phyloP scores from a whole-genome alignment of 176 grass and related monocot species.

The Eragrostis curvula region DNA sequence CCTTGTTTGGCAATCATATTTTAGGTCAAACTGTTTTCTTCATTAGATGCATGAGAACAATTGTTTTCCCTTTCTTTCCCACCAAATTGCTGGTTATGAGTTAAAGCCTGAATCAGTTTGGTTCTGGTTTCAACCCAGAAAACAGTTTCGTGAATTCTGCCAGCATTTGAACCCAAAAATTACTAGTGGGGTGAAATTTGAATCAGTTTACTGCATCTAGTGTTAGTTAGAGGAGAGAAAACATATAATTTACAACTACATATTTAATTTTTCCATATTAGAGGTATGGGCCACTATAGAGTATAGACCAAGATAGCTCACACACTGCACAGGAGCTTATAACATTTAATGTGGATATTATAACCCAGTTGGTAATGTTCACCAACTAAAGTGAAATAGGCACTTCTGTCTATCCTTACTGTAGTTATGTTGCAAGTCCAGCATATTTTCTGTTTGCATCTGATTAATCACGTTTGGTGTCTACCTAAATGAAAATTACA shows the following conservation, averaged over 20 bases:
- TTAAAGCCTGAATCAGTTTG: not conserved
- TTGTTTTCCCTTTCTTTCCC: not conserved
- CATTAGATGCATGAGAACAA: not conserved
- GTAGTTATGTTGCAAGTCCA: conserved; percentile 9
- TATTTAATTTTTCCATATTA: not conserved
- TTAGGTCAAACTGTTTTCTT: not conserved
- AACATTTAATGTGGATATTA: not conserved
- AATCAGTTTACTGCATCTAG: not conserved
- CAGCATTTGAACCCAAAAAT: not conserved
- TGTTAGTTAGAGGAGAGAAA: not conserved
- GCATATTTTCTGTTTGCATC: not conserved
- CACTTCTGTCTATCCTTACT: not conserved
- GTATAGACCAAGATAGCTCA: not conserved
- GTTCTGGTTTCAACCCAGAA: not conserved
- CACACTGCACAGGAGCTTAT: not conserved
- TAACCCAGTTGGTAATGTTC: not conserved
- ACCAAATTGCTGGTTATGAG: not conserved
- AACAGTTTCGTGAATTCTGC: not conserved
- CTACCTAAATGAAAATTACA: conserved; percentile 15
- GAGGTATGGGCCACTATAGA: not conserved
- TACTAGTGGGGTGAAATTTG: not conserved
- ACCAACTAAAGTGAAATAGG: not conserved
- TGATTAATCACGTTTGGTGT: conserved; percentile 10
- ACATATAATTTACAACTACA: not conserved
- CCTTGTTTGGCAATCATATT: conserved; percentile 9